phyloP scores from a whole-genome alignment of 164 flowering plant genomes.

The Vitis rotundifolia region DNA sequence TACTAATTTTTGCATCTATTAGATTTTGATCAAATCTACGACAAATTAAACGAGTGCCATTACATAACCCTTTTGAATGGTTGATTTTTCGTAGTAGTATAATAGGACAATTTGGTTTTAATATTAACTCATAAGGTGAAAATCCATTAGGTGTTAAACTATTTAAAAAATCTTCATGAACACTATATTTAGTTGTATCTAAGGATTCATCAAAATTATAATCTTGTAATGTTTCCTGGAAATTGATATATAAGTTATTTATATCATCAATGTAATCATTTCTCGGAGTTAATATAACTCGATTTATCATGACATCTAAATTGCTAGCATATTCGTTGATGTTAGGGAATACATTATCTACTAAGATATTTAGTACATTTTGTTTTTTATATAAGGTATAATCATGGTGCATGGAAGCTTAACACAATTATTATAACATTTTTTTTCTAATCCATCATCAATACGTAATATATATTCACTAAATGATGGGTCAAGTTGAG shows the following conservation, averaged over 20 bases:
- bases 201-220: background rate
- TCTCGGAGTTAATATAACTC: background rate
- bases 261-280: background rate
- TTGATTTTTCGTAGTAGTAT: too few relatives aligned
- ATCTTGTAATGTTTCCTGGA: background rate
- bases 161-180: background rate
- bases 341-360: background rate
- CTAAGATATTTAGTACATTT: background rate
- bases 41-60: too few relatives aligned
- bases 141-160: background rate
- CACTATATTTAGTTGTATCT: background rate
- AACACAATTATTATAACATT: background rate
- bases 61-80: too few relatives aligned
- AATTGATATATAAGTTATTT: background rate
- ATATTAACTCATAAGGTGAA: too few relatives aligned
- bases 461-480: background rate
- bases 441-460: background rate
- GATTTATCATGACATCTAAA: too few relatives aligned
- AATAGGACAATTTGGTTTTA: too few relatives aligned
- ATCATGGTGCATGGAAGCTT: background rate
- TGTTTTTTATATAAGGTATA: background rate
- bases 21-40: too few relatives aligned
- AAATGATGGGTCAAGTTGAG: background rate
- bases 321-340: too few relatives aligned
- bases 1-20: too few relatives aligned